Evolutionary conservation across 768 basidiomycete species (phyloP).

Genomic region (Mycena chlorophos): DNA sequence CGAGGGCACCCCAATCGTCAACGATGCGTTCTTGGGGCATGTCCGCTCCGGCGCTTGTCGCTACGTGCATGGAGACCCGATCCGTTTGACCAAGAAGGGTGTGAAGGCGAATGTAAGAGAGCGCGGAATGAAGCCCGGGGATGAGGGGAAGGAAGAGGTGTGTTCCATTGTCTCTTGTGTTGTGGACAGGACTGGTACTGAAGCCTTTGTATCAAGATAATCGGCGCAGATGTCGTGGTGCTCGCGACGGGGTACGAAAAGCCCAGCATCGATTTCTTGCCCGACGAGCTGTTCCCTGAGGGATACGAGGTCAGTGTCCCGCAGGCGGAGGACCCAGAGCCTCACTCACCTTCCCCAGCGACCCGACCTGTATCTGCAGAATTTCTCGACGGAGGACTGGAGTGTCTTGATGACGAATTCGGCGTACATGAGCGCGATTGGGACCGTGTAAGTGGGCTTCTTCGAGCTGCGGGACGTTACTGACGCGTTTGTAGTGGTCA

Average conservation of each 20-base stretch:
- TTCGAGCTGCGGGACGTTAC: not conserved
- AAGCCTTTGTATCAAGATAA: conserved; percentile 21
- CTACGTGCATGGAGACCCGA: conserved; percentile 51
- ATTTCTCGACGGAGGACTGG: conserved; percentile 57
- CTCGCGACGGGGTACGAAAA: conserved; percentile 56
- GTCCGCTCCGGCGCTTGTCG: conserved; percentile 42
- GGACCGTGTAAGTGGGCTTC: conserved; percentile 36
- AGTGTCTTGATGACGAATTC: conserved; percentile 53
- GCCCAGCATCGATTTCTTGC: conserved; percentile 46
- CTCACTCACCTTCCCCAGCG: conserved; percentile 35
- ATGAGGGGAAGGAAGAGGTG: conserved; percentile 31
- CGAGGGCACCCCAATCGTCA: conserved; percentile 52
- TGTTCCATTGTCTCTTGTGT: not conserved
- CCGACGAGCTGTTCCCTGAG: conserved; percentile 50
- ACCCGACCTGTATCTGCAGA: conserved; percentile 54
- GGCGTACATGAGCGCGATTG: conserved; percentile 50
- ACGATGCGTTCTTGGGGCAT: conserved; percentile 50
- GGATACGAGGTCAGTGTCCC: conserved; percentile 39
- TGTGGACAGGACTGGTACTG: not conserved
- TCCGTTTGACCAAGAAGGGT: conserved; percentile 35
- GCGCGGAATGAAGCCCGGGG: conserved; percentile 34
- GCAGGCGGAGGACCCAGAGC: no score
- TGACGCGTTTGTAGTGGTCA: conserved; percentile 33
- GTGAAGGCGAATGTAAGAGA: conserved; percentile 42
- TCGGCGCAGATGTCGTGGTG: conserved; percentile 49